phyloP scores from a whole-genome alignment of 2,329 filamentous ascomycete genomes.

The Blastomyces silverae region DNA sequence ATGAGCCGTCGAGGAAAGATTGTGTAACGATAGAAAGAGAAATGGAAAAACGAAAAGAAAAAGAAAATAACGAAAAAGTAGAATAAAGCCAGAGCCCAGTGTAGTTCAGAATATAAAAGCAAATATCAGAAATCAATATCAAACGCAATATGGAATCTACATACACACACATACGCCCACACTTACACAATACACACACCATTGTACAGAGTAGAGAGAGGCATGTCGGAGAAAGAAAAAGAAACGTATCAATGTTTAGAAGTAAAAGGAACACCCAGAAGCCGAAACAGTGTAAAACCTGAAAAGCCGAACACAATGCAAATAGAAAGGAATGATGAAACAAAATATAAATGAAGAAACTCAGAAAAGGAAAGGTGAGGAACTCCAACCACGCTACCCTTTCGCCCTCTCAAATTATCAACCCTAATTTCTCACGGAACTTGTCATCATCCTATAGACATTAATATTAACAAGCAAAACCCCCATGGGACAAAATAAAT shows the following conservation, averaged over 20 bases:
- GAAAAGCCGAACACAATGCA: background rate
- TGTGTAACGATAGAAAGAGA: too few relatives aligned
- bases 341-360: background rate
- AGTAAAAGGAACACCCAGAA: background rate
- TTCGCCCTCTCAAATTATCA: background rate
- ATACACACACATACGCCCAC: background rate
- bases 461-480: background rate
- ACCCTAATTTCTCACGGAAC: background rate
- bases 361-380: conserved; percentile 9
- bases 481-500: background rate
- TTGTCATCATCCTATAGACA: background rate
- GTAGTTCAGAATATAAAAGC: too few relatives aligned
- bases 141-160: too few relatives aligned
- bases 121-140: too few relatives aligned
- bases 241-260: background rate
- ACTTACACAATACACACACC: background rate
- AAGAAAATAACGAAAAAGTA: too few relatives aligned
- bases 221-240: background rate
- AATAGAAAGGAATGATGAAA: too few relatives aligned
- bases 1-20: too few relatives aligned
- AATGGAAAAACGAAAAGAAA: too few relatives aligned
- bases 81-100: too few relatives aligned
- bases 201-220: background rate
- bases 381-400: background rate
- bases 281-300: background rate